phyloP scores from a whole-genome alignment of 257 asterid species.

The Penstemon eatonii region DNA sequence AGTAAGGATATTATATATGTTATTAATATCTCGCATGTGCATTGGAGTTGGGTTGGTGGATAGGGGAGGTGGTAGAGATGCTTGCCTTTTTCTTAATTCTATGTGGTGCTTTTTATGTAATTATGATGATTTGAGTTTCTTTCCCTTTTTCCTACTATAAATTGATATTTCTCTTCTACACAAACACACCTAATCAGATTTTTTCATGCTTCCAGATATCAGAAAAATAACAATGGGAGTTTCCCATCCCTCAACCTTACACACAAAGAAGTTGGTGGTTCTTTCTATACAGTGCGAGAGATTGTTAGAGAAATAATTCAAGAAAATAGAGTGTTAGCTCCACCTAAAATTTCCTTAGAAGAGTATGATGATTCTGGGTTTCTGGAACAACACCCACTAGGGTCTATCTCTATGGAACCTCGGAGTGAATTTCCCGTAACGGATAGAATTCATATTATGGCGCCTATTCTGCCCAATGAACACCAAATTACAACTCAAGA shows the following conservation, averaged over 20 bases:
- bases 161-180: background rate
- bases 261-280: conserved; percentile 96
- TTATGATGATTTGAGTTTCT: background rate
- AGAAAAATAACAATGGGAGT: conserved; percentile 58
- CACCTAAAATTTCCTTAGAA: conserved; percentile 51
- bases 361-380: conserved; percentile 41
- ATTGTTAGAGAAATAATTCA: conserved; percentile 86
- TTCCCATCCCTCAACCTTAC: conserved; percentile 86
- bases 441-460: conserved; percentile 31
- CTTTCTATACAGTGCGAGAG: conserved; percentile 86
- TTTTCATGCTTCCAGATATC: conserved; percentile 56
- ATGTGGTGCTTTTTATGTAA: conserved; percentile 1
- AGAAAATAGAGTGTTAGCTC: conserved; percentile 84
- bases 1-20: background rate
- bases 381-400: conserved; percentile 63
- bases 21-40: background rate
- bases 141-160: background rate
- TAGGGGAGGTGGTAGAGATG: background rate
- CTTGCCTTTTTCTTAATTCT: background rate
- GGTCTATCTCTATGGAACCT: conserved; percentile 66
- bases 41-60: background rate
- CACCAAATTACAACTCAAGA: conserved; percentile 35
- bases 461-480: conserved; percentile 17
- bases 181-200: background rate
- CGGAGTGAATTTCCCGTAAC: conserved; percentile 33